Evolutionary conservation across 202 grass and related monocot species (phyloP).

Genomic region (Elaeis oleifera): DNA sequence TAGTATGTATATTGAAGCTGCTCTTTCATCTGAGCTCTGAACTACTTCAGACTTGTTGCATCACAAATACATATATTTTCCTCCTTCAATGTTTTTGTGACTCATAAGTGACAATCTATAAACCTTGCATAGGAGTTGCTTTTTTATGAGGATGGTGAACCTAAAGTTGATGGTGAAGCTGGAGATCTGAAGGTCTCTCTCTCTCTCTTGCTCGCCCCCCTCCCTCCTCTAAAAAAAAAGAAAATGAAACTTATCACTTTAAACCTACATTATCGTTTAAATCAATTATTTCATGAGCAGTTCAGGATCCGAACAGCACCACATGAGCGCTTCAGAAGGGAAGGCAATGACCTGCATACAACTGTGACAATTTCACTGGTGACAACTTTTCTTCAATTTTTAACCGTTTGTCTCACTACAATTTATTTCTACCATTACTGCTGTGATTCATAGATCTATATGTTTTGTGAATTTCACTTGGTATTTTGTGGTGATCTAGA

Average conservation of each 20-base stretch:
- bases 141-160: conserved; percentile 97
- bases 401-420: too few relatives aligned
- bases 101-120: too few relatives aligned
- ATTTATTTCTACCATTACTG: too few relatives aligned
- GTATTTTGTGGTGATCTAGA: too few relatives aligned
- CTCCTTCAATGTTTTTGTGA: too few relatives aligned
- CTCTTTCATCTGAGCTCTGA: too few relatives aligned
- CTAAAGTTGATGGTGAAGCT: conserved; percentile 92
- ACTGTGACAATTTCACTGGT: conserved; percentile 82
- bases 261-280: conserved; percentile 16
- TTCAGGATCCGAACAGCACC: conserved; percentile 80
- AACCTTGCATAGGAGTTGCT: conserved; percentile 50
- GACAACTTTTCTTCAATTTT: conserved; percentile 6
- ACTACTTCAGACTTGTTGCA: too few relatives aligned
- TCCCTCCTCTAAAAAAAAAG: background rate
- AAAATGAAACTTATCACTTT: conserved; percentile 16
- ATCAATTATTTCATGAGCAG: conserved; percentile 41
- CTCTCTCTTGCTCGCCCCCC: background rate
- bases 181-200: conserved; percentile 85
- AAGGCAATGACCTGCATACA: conserved; percentile 82
- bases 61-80: too few relatives aligned
- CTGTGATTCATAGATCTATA: too few relatives aligned
- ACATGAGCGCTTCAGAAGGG: conserved; percentile 74
- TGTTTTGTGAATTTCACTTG: too few relatives aligned
- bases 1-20: too few relatives aligned